These are phyloP conservation scores for Candida pseudoviswanathii DNA, from an alignment of 1,139 yeast species.

Conservation along the genomic window DNA sequence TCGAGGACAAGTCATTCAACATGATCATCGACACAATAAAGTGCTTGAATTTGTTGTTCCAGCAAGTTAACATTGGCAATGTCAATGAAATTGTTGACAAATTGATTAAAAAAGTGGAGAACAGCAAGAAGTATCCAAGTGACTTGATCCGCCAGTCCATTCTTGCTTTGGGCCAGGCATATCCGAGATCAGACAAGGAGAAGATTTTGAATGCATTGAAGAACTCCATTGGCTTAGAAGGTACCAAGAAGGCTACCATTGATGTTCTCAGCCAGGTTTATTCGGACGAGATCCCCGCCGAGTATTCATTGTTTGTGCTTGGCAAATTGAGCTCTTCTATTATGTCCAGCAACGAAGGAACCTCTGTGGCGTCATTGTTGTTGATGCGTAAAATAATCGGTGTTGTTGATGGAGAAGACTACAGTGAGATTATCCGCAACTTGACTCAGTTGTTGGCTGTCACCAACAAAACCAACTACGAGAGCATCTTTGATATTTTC, in stretches of 20 bases:
- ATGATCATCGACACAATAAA: constrained; percentile 53
- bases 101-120: constrained; percentile 35
- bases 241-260: constrained; percentile 34
- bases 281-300: constrained; percentile 19
- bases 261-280: constrained; percentile 31
- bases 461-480: constrained; percentile 14
- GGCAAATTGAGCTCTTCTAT: constrained; percentile 23
- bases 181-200: constrained; percentile 16
- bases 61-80: constrained; percentile 28
- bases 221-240: constrained; percentile 36
- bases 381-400: constrained; percentile 21
- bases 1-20: constrained; percentile 39
- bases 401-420: constrained; percentile 1
- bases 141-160: constrained; percentile 55
- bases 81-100: constrained; percentile 19
- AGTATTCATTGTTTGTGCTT: constrained; percentile 20
- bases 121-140: constrained; percentile 46
- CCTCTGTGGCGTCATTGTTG: constrained; percentile 27
- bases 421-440: constrained; percentile 8
- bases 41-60: constrained; percentile 24
- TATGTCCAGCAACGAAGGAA: constrained; percentile 28
- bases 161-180: constrained; percentile 29
- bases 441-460: constrained; percentile 16
- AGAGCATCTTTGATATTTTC: constrained; percentile 16
- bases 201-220: constrained; percentile 21